Evolutionary conservation across 1,284 basidiomycete genomes (phyloP).

Genomic region (Puccinia horiana): DNA sequence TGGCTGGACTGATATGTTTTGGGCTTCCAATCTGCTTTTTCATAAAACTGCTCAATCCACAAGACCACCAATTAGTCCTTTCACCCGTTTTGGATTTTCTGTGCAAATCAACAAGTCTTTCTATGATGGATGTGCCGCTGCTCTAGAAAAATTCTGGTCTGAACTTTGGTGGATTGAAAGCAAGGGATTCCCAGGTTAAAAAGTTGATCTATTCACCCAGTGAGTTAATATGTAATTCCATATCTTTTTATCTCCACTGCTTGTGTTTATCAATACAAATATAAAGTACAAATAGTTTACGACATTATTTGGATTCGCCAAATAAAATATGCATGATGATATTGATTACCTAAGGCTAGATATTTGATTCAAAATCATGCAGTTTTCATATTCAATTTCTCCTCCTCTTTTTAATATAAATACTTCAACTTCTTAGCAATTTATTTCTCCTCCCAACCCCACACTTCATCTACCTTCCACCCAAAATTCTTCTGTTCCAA

Average conservation of each 20-base stretch:
- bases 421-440: too few species aligned
- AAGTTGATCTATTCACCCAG: background rate
- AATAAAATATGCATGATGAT: too few species aligned
- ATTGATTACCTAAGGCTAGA: too few species aligned
- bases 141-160: background rate
- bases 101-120: background rate
- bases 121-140: background rate
- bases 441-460: too few species aligned
- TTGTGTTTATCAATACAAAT: background rate
- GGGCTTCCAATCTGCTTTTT: background rate
- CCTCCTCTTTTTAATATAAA: too few species aligned
- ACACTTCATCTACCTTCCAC: too few species aligned
- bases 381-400: too few species aligned
- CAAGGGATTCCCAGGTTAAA: background rate
- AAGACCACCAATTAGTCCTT: background rate
- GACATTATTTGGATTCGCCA: too few species aligned
- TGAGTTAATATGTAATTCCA: background rate
- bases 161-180: background rate
- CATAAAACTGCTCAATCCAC: constrained; percentile 2
- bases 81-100: background rate
- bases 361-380: too few species aligned
- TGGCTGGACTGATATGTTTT: background rate
- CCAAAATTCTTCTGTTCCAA: too few species aligned
- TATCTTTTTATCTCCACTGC: background rate
- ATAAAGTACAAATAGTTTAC: background rate